Evolutionary conservation across 2,329 filamentous ascomycete genomes (phyloP).

Genomic region (Helotiales sp.): DNA sequence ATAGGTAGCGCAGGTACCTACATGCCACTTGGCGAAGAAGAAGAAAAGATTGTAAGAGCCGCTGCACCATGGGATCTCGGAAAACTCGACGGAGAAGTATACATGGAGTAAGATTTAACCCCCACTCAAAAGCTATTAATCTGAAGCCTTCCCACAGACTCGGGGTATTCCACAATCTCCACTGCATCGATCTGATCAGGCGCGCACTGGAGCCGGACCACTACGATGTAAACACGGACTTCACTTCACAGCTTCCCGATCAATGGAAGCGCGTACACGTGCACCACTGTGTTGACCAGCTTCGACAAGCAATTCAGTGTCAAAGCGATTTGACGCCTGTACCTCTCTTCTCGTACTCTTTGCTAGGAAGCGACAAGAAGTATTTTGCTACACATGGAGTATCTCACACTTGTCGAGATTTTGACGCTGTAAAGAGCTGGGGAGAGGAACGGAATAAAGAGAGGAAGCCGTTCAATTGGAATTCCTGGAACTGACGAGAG

Average conservation of each 20-base stretch:
- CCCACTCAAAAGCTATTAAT: too few species aligned
- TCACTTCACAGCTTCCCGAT: not conserved
- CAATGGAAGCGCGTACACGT: not conserved
- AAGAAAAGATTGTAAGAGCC: not conserved
- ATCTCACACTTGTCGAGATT: not conserved
- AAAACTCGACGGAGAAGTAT: not conserved
- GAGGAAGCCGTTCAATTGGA: not conserved
- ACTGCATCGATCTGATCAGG: not conserved
- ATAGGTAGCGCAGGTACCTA: not conserved
- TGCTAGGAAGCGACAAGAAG: not conserved
- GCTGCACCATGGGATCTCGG: not conserved
- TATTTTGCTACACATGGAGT: not conserved
- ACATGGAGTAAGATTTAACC: too few species aligned
- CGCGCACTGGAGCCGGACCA: not conserved
- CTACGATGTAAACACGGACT: constrained; percentile 1
- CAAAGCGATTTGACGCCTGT: constrained; percentile 1
- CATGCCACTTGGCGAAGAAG: not conserved
- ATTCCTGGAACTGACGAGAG: too few species aligned
- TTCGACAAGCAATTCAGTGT: constrained; percentile 2
- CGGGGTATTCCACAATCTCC: constrained; percentile 1
- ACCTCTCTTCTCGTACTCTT: not conserved
- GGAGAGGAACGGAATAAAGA: not conserved
- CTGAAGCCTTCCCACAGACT: too few species aligned
- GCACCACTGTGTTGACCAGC: constrained; percentile 3
- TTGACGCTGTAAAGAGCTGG: not conserved